These are phyloP conservation scores for Colletotrichum australisinense DNA, from an alignment of 2,329 filamentous ascomycete species.

Conservation along the genomic window DNA sequence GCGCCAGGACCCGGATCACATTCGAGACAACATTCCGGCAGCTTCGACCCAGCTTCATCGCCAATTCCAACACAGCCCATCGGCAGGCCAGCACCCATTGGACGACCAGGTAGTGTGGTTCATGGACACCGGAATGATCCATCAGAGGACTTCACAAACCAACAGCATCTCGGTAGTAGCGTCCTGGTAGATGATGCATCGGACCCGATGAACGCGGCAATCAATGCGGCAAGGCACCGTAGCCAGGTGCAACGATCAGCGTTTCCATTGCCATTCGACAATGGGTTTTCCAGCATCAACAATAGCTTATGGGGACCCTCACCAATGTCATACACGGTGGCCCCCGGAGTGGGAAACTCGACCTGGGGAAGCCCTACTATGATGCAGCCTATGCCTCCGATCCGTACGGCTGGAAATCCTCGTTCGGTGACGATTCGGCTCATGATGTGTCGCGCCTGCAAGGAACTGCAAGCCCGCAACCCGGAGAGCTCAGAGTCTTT, in stretches of 20 bases:
- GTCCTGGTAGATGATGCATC: constrained; percentile 84
- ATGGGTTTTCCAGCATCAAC: constrained; percentile 48
- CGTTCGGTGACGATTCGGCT: constrained; percentile 71
- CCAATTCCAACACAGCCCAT: constrained; percentile 76
- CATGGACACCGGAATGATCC: constrained; percentile 62
- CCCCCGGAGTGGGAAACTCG: constrained; percentile 58
- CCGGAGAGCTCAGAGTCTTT: constrained; percentile 69
- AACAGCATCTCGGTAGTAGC: constrained; percentile 90
- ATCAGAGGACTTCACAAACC: constrained; percentile 78
- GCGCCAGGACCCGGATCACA: constrained; percentile 66
- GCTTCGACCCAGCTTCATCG: constrained; percentile 67
- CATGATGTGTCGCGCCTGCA: constrained; percentile 83
- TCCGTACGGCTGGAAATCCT: constrained; percentile 28
- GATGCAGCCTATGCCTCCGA: constrained; percentile 27
- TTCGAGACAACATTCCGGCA: constrained; percentile 79
- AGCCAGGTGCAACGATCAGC: constrained; percentile 61
- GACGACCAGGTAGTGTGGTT: constrained; percentile 81
- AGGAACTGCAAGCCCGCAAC: constrained; percentile 59
- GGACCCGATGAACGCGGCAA: constrained; percentile 55
- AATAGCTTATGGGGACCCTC: constrained; percentile 56
- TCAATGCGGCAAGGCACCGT: constrained; percentile 48
- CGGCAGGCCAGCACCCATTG: constrained; percentile 86
- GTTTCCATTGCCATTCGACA: constrained; percentile 57
- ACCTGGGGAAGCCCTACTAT: constrained; percentile 46
- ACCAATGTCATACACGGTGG: constrained; percentile 48